These are phyloP conservation scores for Melanomma pulvis-pyrius DNA, from an alignment of 495 filamentous ascomycete genomes.

Conservation along the genomic window DNA sequence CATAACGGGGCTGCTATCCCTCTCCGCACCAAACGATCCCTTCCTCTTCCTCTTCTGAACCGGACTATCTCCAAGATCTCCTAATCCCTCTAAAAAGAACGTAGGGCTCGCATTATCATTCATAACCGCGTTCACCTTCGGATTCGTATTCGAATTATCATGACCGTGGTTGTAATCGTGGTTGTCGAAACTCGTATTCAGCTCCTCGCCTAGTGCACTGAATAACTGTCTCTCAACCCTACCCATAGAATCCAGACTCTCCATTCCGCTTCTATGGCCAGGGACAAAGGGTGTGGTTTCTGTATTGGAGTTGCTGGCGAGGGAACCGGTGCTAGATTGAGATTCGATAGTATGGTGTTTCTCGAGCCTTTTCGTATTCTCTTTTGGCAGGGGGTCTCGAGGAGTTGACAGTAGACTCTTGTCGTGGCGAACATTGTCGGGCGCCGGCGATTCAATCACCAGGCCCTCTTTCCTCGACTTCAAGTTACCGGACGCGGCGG, in stretches of 20 bases:
- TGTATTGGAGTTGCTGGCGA: neutral
- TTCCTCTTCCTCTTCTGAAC: conserved; percentile 20
- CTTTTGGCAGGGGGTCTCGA: neutral
- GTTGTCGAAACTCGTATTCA: conserved; percentile 4
- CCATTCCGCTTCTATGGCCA: conserved; percentile 3
- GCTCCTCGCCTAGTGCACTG: conserved; percentile 27
- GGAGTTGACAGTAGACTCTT: conserved; percentile 7
- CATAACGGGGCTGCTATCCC: conserved; percentile 3
- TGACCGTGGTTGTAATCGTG: neutral
- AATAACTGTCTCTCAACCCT: conserved; percentile 20
- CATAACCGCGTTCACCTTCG: neutral
- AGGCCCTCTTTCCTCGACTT: conserved; percentile 30
- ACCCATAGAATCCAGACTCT: conserved; percentile 10
- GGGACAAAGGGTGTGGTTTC: conserved; percentile 6
- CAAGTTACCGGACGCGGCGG: neutral
- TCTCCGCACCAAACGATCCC: conserved; percentile 12
- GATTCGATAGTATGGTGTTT: neutral
- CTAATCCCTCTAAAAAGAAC: too few species aligned
- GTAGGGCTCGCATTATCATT: too few species aligned
- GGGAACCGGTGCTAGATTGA: neutral
- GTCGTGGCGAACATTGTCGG: conserved; percentile 7
- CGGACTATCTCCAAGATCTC: neutral
- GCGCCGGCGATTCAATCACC: neutral
- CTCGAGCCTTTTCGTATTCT: neutral
- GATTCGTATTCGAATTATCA: neutral